phyloP scores from a whole-genome alignment of 2,329 filamentous ascomycete genomes.

The Colletotrichum musicola region DNA sequence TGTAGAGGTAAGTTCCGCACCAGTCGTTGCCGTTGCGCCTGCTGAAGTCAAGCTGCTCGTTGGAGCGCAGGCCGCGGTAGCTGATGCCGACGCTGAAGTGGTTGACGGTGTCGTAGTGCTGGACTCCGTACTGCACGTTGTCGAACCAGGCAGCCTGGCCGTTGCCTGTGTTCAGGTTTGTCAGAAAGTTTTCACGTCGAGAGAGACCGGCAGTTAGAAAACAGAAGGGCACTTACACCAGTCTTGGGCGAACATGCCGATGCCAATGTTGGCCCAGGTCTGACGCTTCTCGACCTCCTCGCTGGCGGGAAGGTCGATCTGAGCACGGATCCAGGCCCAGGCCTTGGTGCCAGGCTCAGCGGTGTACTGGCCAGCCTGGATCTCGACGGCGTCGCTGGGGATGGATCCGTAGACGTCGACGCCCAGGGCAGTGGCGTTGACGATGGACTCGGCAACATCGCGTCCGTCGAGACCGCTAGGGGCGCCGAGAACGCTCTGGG shows the following conservation, averaged over 20 bases:
- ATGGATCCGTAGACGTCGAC: constrained; percentile 41
- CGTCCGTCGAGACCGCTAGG: not conserved
- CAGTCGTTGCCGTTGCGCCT: constrained; percentile 32
- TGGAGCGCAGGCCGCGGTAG: constrained; percentile 39
- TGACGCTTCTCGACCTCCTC: constrained; percentile 35
- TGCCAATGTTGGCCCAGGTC: constrained; percentile 39
- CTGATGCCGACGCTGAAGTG: constrained; percentile 41
- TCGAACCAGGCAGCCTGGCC: constrained; percentile 39
- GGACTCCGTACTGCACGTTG: constrained; percentile 38
- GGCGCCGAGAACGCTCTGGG: constrained; percentile 1
- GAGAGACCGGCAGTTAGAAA: not conserved
- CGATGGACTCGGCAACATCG: constrained; percentile 23
- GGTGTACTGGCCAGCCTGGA: constrained; percentile 39
- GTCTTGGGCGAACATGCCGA: constrained; percentile 39
- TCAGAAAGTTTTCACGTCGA: not conserved
- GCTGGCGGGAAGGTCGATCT: constrained; percentile 36
- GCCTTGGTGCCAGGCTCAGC: constrained; percentile 41
- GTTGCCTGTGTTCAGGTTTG: constrained; percentile 28
- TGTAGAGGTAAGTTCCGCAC: constrained; percentile 27
- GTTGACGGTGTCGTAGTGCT: constrained; percentile 30
- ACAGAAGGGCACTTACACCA: constrained; percentile 30
- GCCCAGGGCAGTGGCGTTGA: constrained; percentile 20
- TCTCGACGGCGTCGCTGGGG: constrained; percentile 39
- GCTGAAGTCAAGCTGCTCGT: constrained; percentile 41
- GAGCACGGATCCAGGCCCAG: constrained; percentile 41